Conservation (phyloP, 345 rosid species). For the Eucalyptus cloeziana region DNA sequence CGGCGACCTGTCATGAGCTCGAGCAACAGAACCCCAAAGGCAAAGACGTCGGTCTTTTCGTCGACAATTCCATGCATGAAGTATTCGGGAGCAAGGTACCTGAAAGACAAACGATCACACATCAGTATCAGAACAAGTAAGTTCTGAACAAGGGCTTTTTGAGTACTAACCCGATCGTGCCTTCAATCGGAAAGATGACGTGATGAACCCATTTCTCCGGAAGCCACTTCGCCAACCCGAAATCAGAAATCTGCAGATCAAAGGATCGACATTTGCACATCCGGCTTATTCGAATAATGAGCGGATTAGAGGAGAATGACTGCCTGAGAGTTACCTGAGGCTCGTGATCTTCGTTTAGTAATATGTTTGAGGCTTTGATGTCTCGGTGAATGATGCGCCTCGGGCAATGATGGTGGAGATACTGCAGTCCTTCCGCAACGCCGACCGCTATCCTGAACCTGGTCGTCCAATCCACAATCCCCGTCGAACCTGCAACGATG, state of each 20-base stretch:
- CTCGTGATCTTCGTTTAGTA: conserved; percentile 56
- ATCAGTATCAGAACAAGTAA: not conserved
- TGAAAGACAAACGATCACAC: not conserved
- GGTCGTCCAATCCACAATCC: conserved; percentile 50
- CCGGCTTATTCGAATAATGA: not conserved
- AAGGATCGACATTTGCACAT: not conserved
- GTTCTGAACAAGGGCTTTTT: not conserved
- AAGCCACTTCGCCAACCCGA: conserved; percentile 95
- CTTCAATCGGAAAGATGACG: conserved; percentile 78
- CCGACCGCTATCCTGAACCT: conserved; percentile 71
- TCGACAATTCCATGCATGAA: conserved; percentile 89
- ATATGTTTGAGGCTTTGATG: conserved; percentile 85
- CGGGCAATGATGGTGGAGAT: conserved; percentile 79
- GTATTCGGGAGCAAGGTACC: conserved; percentile 92
- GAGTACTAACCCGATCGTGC: conserved; percentile 75
- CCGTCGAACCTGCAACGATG: conserved; percentile 33
- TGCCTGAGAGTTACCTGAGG: conserved; percentile 45
- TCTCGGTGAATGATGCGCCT: conserved; percentile 88
- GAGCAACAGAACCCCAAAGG: conserved; percentile 73
- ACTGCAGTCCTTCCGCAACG: conserved; percentile 66
- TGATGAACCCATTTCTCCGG: conserved; percentile 89
- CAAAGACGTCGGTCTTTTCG: conserved; percentile 83
- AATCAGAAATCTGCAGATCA: conserved; percentile 47
- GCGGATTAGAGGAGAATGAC: not conserved
- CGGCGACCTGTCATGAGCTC: conserved; percentile 85